Base-by-base conservation (phyloP, 139 green algal genomes). In the Auxenochlorella pyrenoidosa region DNA sequence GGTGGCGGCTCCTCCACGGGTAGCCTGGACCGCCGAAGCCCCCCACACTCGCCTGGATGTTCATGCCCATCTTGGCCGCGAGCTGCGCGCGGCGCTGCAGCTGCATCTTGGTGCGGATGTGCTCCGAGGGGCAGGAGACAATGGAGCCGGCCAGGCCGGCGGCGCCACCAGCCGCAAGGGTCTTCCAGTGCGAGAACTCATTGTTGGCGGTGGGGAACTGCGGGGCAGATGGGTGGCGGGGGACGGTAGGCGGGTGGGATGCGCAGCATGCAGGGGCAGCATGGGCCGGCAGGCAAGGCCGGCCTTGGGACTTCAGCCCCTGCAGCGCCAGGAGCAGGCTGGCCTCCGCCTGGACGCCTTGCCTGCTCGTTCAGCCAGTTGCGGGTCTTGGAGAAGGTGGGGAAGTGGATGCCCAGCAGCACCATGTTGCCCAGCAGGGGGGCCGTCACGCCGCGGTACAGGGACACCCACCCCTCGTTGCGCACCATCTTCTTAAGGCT, bases 361-460 rank as follows among this genome's bases (percentile, higher is more conserved):
- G 40, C 70, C 70, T 76, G 38, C 70, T 76, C 70, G n/a, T 81
- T 43, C 43, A 81, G 75, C 21, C 18, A 81, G 28, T 47, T 32
- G 43, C 44, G 44, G 75, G 75, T 81, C 43, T 81, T 81, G 44
- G 75, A 81, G 75, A 81, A 81, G 43, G 75, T 81, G 75, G 75
- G 75, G 75, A 81, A 81, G 75, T 81, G 75, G 75, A 81, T 81
- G 75, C 75, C 75, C 43, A 81, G 75, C 75, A 81, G 75, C 75
- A 81, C 75, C 75, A 81, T 81, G 75, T 81, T 81, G 75, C 75
- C 75, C 43, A 81, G 75, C 75, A 81, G 75, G 43, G 75, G 75
- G 30, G 75, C 75, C 15, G 36, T 59, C 43, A 81, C 75, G 75
- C 75, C 75, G 75, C 75, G 75, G 75, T 81, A 81, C 43, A 81